A percentile compares a stretch with the other conserved stretches of the same genome.
Conservation (phyloP, 2,329 filamentous ascomycete species). For the Ophiostoma piceae region DNA sequence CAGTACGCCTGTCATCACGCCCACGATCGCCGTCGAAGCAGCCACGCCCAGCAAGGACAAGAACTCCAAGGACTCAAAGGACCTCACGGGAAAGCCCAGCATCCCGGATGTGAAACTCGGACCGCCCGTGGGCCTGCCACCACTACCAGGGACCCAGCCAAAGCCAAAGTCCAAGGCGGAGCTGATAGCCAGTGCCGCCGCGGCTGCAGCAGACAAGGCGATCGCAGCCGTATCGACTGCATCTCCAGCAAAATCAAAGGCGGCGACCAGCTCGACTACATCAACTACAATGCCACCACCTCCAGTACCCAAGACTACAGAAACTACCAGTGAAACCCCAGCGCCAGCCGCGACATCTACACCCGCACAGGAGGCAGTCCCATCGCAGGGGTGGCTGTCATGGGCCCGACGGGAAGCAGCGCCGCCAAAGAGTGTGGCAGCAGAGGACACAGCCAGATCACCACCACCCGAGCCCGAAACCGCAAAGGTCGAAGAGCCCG, state of each 20-base stretch:
- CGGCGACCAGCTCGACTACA: neutral
- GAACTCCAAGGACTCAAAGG: no score
- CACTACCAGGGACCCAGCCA: neutral
- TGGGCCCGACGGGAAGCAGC: slow-evolving; percentile 23
- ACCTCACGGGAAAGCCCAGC: neutral
- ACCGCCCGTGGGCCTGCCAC: slow-evolving; percentile 1
- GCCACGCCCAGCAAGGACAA: neutral
- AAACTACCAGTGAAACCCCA: neutral
- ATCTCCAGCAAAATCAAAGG: neutral
- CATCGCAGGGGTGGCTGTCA: slow-evolving; percentile 24
- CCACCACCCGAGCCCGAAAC: neutral
- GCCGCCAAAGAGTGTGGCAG: slow-evolving; percentile 3
- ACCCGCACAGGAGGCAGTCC: neutral
- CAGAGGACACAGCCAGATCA: slow-evolving; percentile 18
- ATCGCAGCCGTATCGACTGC: neutral
- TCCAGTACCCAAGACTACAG: neutral
- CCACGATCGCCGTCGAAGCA: neutral
- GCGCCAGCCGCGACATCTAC: neutral
- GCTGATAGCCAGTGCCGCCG: neutral
- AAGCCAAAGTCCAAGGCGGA: neutral
- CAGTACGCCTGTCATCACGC: slow-evolving; percentile 22
- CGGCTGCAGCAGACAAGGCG: slow-evolving; percentile 9
- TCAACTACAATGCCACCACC: no score
- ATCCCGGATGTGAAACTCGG: neutral
- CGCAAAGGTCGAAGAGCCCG: slow-evolving; percentile 16